A percentile compares a stretch with the other conserved stretches of the same genome.
Evolutionary conservation across 768 basidiomycete genomes (phyloP).

Genomic region (Kwoniella dendrophila): DNA sequence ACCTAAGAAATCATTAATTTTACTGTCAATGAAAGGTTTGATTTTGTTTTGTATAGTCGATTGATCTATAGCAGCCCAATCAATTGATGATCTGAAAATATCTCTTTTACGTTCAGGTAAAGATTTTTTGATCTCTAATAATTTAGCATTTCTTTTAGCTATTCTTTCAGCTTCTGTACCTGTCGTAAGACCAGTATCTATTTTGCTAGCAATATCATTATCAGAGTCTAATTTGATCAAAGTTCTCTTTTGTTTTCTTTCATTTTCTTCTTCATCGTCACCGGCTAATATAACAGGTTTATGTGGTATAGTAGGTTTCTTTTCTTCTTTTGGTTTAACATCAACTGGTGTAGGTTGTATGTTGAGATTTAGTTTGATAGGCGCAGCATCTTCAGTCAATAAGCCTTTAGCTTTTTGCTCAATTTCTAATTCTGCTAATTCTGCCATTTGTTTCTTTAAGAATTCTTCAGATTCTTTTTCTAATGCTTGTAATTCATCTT

Average conservation of each 20-base stretch:
- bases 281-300: conserved; percentile 63
- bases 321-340: conserved; percentile 62
- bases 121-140: conserved; percentile 73
- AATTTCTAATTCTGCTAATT: conserved; percentile 87
- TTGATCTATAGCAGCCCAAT: conserved; percentile 92
- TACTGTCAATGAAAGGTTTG: conserved; percentile 76
- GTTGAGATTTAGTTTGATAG: conserved; percentile 76
- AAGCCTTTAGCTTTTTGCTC: conserved; percentile 89
- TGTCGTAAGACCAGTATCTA: conserved; percentile 29
- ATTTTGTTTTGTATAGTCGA: conserved; percentile 74
- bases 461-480: conserved; percentile 90
- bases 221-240: conserved; percentile 77
- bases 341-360: conserved; percentile 60
- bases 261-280: conserved; percentile 77
- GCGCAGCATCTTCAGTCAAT: conserved; percentile 86
- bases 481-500: conserved; percentile 82
- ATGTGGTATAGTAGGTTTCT: conserved; percentile 21
- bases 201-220: conserved; percentile 16
- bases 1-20: conserved; percentile 84
- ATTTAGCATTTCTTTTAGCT: conserved; percentile 74
- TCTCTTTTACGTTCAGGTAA: conserved; percentile 75
- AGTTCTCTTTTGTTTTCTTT: conserved; percentile 78
- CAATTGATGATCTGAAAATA: conserved; percentile 57
- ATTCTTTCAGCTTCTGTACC: conserved; percentile 68
- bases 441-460: conserved; percentile 90